phyloP scores from a whole-genome alignment of 2,329 filamentous ascomycete genomes.

The Colletotrichum tamarilloi region DNA sequence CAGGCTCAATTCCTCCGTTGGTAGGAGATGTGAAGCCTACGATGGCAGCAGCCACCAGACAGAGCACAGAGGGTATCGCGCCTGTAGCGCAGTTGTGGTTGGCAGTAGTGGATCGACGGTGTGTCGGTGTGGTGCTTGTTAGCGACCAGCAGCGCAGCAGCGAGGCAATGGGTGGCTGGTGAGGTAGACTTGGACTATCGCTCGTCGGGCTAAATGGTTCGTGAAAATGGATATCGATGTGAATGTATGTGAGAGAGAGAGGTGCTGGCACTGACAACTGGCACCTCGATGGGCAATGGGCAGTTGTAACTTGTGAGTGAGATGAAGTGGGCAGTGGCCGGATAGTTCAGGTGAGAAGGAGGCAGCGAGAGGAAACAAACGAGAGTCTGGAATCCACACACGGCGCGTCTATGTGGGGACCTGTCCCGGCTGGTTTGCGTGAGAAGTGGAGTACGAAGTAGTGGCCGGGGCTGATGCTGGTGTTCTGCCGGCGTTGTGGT shows the following conservation, averaged over 20 bases:
- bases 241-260: too few relatives aligned
- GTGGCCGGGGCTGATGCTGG: not conserved
- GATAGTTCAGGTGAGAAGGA: slow-evolving; percentile 21
- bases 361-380: slow-evolving; percentile 1
- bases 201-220: not conserved
- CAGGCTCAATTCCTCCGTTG: not conserved
- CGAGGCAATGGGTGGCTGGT: not conserved
- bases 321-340: not conserved
- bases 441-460: slow-evolving; percentile 7
- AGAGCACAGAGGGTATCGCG: slow-evolving; percentile 8
- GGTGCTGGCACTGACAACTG: too few relatives aligned
- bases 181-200: too few relatives aligned
- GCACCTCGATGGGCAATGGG: too few relatives aligned
- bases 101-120: slow-evolving; percentile 15
- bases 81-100: slow-evolving; percentile 17
- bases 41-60: slow-evolving; percentile 19
- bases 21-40: slow-evolving; percentile 13
- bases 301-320: too few relatives aligned
- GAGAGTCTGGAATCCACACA: not conserved
- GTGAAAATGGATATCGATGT: not conserved
- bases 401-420: not conserved
- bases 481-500: not conserved
- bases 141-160: not conserved
- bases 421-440: slow-evolving; percentile 15
- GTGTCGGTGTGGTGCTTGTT: not conserved